Percentiles rank a stretch among this genome's conserved stretches.
phyloP scores from a whole-genome alignment of 1,284 basidiomycete species.

The Termitomyces sp. region DNA sequence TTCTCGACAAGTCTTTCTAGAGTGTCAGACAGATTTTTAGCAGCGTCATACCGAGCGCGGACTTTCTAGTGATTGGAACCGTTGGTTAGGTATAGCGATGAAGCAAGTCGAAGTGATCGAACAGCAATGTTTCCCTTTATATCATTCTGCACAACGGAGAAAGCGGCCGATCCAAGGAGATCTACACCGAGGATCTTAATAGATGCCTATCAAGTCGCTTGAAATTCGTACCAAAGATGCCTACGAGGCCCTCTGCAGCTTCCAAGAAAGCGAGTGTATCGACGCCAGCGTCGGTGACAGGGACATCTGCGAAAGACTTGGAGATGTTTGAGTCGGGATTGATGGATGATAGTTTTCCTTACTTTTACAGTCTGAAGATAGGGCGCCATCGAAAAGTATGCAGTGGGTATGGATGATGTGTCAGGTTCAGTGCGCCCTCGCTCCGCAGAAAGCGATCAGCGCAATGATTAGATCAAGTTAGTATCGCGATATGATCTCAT shows the following conservation, averaged over 20 bases:
- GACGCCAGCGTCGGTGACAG: constrained; percentile 82
- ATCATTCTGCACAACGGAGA: constrained; percentile 83
- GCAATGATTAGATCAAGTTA: constrained; percentile 3
- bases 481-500: constrained; percentile 2
- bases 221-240: constrained; percentile 74
- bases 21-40: constrained; percentile 64
- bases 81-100: neutral
- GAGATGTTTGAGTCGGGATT: neutral
- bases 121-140: constrained; percentile 91
- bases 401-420: constrained; percentile 13
- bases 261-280: constrained; percentile 88
- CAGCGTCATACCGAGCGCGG: constrained; percentile 68
- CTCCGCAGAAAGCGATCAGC: neutral
- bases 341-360: constrained; percentile 17
- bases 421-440: neutral
- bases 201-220: neutral
- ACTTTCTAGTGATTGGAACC: constrained; percentile 69
- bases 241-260: constrained; percentile 85
- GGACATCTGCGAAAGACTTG: constrained; percentile 89
- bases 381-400: constrained; percentile 60
- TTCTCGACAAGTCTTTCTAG: constrained; percentile 83
- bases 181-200: constrained; percentile 44
- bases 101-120: constrained; percentile 25
- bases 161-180: constrained; percentile 85
- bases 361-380: constrained; percentile 85